These are phyloP conservation scores for Microbotryum lychnidis-dioicae DNA, from an alignment of 1,284 basidiomycete genomes.

Conservation along the genomic window DNA sequence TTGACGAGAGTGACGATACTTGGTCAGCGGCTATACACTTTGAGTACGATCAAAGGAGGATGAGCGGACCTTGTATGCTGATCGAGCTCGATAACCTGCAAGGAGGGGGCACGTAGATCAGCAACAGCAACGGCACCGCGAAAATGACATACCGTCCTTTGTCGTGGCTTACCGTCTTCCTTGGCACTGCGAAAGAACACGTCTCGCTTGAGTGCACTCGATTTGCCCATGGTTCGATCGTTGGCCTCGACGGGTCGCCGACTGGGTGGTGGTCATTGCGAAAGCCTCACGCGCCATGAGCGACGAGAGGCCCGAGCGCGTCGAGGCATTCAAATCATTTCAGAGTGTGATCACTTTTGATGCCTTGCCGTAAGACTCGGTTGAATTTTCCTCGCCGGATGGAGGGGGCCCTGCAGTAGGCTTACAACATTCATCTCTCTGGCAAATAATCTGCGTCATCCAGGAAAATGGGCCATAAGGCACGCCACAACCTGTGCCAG, in stretches of 20 bases:
- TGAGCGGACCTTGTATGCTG: conserved; percentile 48
- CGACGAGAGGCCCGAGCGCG: no score
- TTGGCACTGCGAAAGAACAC: conserved; percentile 48
- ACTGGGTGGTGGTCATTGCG: not conserved
- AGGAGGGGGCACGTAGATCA: conserved; percentile 14
- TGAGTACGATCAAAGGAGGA: not conserved
- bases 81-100: conserved; percentile 49
- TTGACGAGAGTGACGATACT: not conserved
- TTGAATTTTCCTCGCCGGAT: no score
- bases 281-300: not conserved
- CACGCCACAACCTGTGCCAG: no score
- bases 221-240: conserved; percentile 31
- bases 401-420: no score
- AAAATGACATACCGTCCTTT: conserved; percentile 4
- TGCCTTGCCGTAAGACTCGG: no score
- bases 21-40: not conserved
- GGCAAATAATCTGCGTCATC: no score
- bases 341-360: no score
- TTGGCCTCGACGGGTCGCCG: not conserved
- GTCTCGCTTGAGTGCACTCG: conserved; percentile 46
- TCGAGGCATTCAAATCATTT: no score
- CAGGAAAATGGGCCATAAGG: no score
- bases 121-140: conserved; percentile 15
- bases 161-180: conserved; percentile 35
- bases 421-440: no score